phyloP scores from a whole-genome alignment of 2,329 filamentous ascomycete species.

The Geosmithia morbida region DNA sequence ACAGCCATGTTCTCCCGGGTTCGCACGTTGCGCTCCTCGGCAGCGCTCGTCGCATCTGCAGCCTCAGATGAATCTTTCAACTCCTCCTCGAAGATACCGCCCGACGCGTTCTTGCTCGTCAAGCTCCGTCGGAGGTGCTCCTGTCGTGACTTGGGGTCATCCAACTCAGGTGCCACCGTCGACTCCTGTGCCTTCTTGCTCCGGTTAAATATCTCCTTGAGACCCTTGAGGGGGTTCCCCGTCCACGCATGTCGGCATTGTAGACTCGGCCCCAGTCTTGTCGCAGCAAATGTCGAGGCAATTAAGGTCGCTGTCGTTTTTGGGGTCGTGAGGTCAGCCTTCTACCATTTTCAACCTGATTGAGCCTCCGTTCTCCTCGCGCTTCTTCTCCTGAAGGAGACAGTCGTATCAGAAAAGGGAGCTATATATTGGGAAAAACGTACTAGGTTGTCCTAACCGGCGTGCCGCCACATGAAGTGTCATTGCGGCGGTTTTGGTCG shows the following conservation, averaged over 20 bases:
- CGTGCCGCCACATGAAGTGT: constrained; percentile 49
- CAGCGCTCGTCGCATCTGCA: constrained; percentile 3
- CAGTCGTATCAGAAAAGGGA: background rate
- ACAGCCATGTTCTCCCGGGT: constrained; percentile 39
- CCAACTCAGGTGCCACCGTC: constrained; percentile 17
- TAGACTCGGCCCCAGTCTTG: background rate
- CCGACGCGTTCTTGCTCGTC: constrained; percentile 19
- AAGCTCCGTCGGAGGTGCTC: constrained; percentile 16
- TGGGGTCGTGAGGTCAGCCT: background rate
- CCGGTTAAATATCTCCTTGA: constrained; percentile 3
- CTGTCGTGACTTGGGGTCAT: constrained; percentile 25
- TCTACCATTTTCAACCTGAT: background rate
- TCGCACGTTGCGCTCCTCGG: constrained; percentile 8
- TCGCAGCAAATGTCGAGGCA: background rate
- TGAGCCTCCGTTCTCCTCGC: background rate
- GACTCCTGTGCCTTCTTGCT: constrained; percentile 10
- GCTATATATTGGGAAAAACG: constrained; percentile 6
- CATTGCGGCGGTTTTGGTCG: constrained; percentile 30
- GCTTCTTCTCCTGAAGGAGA: background rate
- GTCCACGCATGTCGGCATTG: constrained; percentile 25
- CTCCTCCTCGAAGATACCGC: constrained; percentile 51
- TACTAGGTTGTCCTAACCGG: constrained; percentile 48
- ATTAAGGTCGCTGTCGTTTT: background rate
- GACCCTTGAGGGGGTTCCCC: constrained; percentile 3
- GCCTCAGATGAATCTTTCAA: constrained; percentile 19